phyloP scores from a whole-genome alignment of 2,329 filamentous ascomycete species.

The Trichoderma gracile region DNA sequence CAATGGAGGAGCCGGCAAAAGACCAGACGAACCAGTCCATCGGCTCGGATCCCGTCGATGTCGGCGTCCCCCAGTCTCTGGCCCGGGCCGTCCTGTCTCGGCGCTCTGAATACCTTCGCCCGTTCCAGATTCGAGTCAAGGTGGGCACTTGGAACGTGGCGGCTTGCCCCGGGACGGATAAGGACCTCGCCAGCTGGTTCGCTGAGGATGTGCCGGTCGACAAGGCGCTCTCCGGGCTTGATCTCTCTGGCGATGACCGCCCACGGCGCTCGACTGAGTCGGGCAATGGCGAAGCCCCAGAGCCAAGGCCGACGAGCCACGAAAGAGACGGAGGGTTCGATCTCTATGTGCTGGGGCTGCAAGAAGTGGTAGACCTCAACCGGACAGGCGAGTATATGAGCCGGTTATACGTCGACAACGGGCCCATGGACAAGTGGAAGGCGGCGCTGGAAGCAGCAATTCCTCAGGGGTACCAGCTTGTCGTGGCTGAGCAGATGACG shows the following conservation, averaged over 20 bases:
- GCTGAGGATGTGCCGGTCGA: conserved; percentile 72
- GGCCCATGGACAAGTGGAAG: conserved; percentile 76
- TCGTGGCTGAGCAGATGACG: conserved; percentile 82
- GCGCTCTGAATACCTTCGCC: conserved; percentile 74
- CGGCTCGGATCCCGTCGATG: conserved; percentile 47
- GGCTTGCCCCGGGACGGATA: conserved; percentile 78
- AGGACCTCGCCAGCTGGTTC: conserved; percentile 88
- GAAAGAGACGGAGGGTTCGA: conserved; percentile 70
- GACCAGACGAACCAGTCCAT: conserved; percentile 39
- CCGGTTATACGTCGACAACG: conserved; percentile 69
- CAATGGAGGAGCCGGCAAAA: conserved; percentile 35
- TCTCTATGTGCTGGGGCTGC: conserved; percentile 85
- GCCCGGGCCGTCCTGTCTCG: conserved; percentile 69
- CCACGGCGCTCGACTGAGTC: conserved; percentile 40
- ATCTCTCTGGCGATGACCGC: conserved; percentile 44
- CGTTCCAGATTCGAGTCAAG: conserved; percentile 77
- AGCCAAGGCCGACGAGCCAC: conserved; percentile 42
- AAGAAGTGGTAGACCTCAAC: conserved; percentile 87
- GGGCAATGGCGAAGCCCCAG: conserved; percentile 37
- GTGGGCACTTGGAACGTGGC: conserved; percentile 96
- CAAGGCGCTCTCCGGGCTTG: conserved; percentile 59
- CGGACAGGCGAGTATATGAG: conserved; percentile 76
- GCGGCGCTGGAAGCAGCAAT: conserved; percentile 70
- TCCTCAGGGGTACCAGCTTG: conserved; percentile 72
- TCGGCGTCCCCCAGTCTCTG: conserved; percentile 56